phyloP scores from a whole-genome alignment of 352 stramenopile species.

The Globisporangium splendens region DNA sequence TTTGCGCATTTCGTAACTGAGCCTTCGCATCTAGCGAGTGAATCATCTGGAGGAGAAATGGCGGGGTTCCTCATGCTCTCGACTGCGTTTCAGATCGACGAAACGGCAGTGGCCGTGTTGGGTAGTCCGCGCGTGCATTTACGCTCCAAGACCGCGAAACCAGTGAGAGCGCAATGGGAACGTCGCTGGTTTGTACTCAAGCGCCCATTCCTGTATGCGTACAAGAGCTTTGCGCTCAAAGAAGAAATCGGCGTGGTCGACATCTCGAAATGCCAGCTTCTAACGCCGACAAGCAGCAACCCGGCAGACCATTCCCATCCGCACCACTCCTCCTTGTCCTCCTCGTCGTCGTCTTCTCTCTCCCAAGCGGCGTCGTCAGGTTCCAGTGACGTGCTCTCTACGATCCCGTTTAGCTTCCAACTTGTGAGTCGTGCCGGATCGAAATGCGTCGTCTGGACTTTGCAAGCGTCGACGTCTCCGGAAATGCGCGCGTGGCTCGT shows the following conservation, averaged over 20 bases:
- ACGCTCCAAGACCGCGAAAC: slow-evolving; percentile 5
- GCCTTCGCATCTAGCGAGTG: slow-evolving; percentile 36
- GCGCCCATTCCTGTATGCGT: slow-evolving; percentile 71
- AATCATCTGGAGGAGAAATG: slow-evolving; percentile 43
- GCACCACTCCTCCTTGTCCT: slow-evolving; percentile 3
- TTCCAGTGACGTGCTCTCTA: slow-evolving; percentile 1
- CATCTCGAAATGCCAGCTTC: slow-evolving; percentile 58
- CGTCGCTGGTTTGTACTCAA: slow-evolving; percentile 82
- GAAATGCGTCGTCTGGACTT: slow-evolving; percentile 68
- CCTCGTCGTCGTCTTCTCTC: not conserved
- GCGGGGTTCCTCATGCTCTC: slow-evolving; percentile 75
- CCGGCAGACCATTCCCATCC: too few species aligned
- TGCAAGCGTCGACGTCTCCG: slow-evolving; percentile 61
- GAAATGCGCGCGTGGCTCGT: slow-evolving; percentile 74
- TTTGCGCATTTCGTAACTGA: slow-evolving; percentile 50
- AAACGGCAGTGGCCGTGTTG: slow-evolving; percentile 29
- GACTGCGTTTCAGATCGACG: slow-evolving; percentile 38
- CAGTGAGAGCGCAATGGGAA: slow-evolving; percentile 34
- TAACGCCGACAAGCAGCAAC: slow-evolving; percentile 20
- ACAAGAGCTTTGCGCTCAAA: slow-evolving; percentile 66
- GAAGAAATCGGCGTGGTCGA: slow-evolving; percentile 71
- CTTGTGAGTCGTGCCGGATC: slow-evolving; percentile 41
- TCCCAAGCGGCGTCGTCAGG: not conserved
- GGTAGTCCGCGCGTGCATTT: not conserved
- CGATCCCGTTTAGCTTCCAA: slow-evolving; percentile 69